Evolutionary conservation across 2,329 filamentous ascomycete species (phyloP).

Genomic region (Aureobasidium subglaciale): DNA sequence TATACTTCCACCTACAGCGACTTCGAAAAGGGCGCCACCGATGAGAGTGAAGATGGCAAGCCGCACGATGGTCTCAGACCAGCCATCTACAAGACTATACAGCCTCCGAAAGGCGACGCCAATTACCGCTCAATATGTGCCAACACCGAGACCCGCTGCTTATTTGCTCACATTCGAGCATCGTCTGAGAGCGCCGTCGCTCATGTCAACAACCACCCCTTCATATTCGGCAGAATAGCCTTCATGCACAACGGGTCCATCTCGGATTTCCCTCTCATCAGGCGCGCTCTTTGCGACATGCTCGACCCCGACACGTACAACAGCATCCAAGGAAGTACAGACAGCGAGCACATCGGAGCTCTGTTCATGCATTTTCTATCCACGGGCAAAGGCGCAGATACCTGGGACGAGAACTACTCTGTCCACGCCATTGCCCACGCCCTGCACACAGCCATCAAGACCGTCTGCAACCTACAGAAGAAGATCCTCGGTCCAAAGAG

Average conservation of each 20-base stretch:
- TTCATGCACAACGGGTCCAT: constrained; percentile 53
- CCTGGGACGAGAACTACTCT: constrained; percentile 39
- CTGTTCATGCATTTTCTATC: constrained; percentile 44
- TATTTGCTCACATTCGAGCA: constrained; percentile 49
- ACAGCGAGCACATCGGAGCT: constrained; percentile 47
- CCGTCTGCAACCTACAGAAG: constrained; percentile 41
- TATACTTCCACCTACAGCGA: constrained; percentile 41
- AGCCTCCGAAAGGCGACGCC: constrained; percentile 46
- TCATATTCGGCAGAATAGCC: constrained; percentile 46
- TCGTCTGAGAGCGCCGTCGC: constrained; percentile 42
- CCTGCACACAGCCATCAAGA: constrained; percentile 36
- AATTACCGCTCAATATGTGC: constrained; percentile 47
- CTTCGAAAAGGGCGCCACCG: constrained; percentile 29
- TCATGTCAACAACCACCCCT: constrained; percentile 48
- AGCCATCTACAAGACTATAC: constrained; percentile 46
- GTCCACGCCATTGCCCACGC: constrained; percentile 38
- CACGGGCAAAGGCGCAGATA: constrained; percentile 28
- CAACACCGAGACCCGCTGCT: constrained; percentile 44
- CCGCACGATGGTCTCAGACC: constrained; percentile 35
- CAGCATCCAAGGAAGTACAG: constrained; percentile 44
- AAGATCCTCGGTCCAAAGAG: constrained; percentile 34
- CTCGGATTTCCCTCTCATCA: constrained; percentile 40
- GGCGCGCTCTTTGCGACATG: constrained; percentile 39
- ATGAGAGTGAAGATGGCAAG: constrained; percentile 23
- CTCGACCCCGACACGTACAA: constrained; percentile 43